A percentile compares a stretch with the other conserved stretches of the same genome.
These are phyloP conservation scores for Lactarius indigo DNA, from an alignment of 768 basidiomycete species.

Conservation along the genomic window DNA sequence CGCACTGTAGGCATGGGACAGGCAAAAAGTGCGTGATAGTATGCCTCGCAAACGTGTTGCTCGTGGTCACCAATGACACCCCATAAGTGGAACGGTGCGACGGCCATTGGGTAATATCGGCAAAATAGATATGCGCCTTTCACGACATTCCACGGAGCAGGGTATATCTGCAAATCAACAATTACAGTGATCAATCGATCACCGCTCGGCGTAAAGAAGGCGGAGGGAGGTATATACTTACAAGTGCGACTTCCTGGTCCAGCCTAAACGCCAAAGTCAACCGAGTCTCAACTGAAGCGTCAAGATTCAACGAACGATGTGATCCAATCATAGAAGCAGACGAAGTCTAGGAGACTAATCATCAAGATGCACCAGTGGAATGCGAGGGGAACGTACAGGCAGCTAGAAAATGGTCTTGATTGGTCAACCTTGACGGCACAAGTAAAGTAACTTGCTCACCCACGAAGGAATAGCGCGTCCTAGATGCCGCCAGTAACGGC, in stretches of 20 bases:
- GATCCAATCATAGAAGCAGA: constrained; percentile 26
- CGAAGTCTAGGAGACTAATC: constrained; percentile 5
- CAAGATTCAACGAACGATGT: constrained; percentile 17
- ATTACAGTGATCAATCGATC: neutral
- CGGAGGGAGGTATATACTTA: neutral
- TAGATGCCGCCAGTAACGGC: neutral
- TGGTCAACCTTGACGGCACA: neutral
- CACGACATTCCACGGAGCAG: constrained; percentile 11
- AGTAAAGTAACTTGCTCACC: neutral
- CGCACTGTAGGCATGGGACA: constrained; percentile 17
- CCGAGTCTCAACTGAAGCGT: neutral
- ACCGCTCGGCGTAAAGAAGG: neutral
- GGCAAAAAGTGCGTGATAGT: constrained; percentile 14
- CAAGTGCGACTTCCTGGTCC: constrained; percentile 15
- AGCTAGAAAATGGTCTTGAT: neutral
- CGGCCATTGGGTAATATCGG: constrained; percentile 18
- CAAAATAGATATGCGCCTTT: constrained; percentile 23
- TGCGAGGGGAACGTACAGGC: constrained; percentile 4
- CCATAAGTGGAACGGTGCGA: constrained; percentile 22
- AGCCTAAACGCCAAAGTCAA: constrained; percentile 8
- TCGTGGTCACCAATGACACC: constrained; percentile 10
- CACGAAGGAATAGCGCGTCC: constrained; percentile 15
- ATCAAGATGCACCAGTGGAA: neutral
- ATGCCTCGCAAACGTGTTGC: neutral
- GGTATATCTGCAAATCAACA: constrained; percentile 15